Evolutionary conservation across 2,329 filamentous ascomycete genomes (phyloP).

Genomic region (Aspergillus piperis): DNA sequence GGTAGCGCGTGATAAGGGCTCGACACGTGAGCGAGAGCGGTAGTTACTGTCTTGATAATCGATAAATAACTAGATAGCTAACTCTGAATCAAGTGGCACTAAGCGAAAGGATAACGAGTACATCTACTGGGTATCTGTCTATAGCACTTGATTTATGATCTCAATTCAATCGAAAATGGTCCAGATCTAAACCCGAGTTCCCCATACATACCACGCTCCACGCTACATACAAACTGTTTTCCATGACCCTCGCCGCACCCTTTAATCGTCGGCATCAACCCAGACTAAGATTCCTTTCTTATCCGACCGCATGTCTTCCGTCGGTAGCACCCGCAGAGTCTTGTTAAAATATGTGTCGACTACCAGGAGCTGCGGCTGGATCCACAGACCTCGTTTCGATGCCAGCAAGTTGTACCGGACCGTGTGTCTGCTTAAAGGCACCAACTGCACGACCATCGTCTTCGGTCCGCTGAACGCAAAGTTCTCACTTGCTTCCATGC

Average conservation of each 20-base stretch:
- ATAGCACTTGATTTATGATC: too few relatives aligned
- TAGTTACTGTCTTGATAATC: not conserved
- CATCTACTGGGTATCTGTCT: too few relatives aligned
- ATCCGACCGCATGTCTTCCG: slow-evolving; percentile 64
- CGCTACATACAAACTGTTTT: too few relatives aligned
- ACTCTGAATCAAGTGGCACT: too few relatives aligned
- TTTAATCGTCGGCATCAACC: slow-evolving; percentile 45
- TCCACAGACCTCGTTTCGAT: slow-evolving; percentile 63
- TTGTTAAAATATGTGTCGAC: slow-evolving; percentile 94
- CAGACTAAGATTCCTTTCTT: slow-evolving; percentile 54
- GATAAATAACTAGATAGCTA: too few relatives aligned
- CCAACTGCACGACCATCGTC: slow-evolving; percentile 72
- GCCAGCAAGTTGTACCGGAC: slow-evolving; percentile 76
- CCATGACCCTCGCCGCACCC: too few relatives aligned
- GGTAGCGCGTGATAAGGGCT: slow-evolving; percentile 24
- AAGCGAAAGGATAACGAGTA: too few relatives aligned
- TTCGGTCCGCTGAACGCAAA: slow-evolving; percentile 94
- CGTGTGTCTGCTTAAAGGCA: slow-evolving; percentile 75
- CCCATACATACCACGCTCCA: too few relatives aligned
- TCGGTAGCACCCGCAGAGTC: slow-evolving; percentile 76
- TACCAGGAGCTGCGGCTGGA: slow-evolving; percentile 72
- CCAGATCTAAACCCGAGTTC: too few relatives aligned
- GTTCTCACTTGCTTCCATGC: slow-evolving; percentile 87
- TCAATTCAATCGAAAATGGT: too few relatives aligned
- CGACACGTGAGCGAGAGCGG: slow-evolving; percentile 24